Base-by-base conservation (phyloP, 805 yeast genomes). In the Schwanniomyces polymorphus region DNA sequence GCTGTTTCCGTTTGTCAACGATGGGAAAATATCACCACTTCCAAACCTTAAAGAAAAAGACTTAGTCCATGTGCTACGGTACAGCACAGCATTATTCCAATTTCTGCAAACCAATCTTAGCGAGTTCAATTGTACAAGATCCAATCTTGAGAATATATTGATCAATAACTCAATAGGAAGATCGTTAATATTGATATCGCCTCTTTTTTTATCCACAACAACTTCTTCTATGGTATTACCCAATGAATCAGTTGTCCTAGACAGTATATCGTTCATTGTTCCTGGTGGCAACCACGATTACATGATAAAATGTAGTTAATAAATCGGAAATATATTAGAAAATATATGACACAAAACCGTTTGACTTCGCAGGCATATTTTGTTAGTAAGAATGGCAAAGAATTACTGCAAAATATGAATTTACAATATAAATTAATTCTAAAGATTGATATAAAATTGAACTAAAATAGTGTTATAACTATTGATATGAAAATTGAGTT, bases 91-190 rank as follows among this genome's bases (percentile, higher is more conserved):
- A 35, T 51, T 50, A 49, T 72, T 64, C 85, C 85, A 80, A 39
- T 64, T 54, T 43, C 63, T 68, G 51, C 84, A 80, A 6, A 80
- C 85, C 17, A 67, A 51, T 7, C 79, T 65, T 7, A 74, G 54
- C 16, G 55, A 59, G 43, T 64, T 64, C 40, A 80, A 60, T 26
- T 80, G 74, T 3, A 60, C 52, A 3, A 80, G 75, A 45, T 80
- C 81, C 7, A 79, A 67, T 44, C 70, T 61, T 4, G 76, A 61
- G 53, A 80, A 78, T 12, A 80, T 64, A 27, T 64, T 59, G 44
- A 76, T 70, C 43, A 80, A 58, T 1, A 79, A 48, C 53, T 80
- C 85, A 2, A 63, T 44, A 2, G 85, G 84, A n/a, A 80, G 59
- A 16, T 67, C 68, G 51, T 64, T 62, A 33, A 68, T 54, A n/a